Evolutionary conservation across 352 stramenopile genomes (phyloP), one percentile per base, ranked within the genome.

Genomic region (Phytophthora litchii): DNA sequence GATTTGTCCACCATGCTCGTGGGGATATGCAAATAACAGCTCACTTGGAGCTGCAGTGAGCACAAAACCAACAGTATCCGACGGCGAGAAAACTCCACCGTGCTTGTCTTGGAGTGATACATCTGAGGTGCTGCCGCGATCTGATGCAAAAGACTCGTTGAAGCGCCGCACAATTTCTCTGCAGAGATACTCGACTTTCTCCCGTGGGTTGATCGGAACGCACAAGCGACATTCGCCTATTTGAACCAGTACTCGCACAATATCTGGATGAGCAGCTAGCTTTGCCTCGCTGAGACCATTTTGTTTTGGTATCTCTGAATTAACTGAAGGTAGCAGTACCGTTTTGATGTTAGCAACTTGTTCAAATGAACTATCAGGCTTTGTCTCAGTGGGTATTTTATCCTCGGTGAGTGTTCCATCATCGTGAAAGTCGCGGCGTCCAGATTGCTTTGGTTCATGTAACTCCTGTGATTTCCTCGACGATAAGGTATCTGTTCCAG

Each of bases 201-300:
- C 75, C 12, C 66, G 72, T 23, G 76, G 78, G 20, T 80, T 81
- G 20, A 88, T 85, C 3, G 78, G 78, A 23, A 88, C 63, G 11
- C 74, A 79, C 12, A 90, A 8, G 8, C 80, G 78, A 32, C 76
- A 67, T 48, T 82, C 78, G 11, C 67, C 58, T 2, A 90, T 47
- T 64, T 90, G 80, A 23, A 88, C 65, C 14, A 88, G 47, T 17
- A 90, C 53, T 1, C 76, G 78, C 8, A 88, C 63, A 2, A 88
- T 34, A 13, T 62, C 32, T 2, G 80, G 78, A 8, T 88, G 59
- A 5, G 48, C 56, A 16, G 57, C 56, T 16, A 63, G 19, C 19
- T 59, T 54, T 8, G 34, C 35, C 10, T 59, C 42, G 12, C 29
- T 66, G 3, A 64, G 40, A 32, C 27, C 43, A 34, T 67, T 60